A percentile compares a stretch with the other conserved stretches of the same genome.
Evolutionary conservation across 2,329 filamentous ascomycete genomes (phyloP).

Genomic region (Graphilbum ipis-grandicollis): DNA sequence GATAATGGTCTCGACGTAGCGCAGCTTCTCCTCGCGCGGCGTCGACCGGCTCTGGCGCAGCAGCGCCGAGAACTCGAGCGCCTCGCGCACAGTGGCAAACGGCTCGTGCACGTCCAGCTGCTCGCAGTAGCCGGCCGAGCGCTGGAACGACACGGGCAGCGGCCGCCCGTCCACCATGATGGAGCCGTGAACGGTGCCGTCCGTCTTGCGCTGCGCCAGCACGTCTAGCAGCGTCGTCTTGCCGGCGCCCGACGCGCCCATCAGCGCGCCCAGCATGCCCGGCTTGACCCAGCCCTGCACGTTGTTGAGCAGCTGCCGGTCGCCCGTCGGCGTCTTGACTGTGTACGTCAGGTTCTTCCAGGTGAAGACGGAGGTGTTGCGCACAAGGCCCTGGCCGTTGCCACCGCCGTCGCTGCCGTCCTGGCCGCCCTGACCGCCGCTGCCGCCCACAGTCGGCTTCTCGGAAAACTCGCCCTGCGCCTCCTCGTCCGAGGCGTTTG

Average conservation of each 20-base stretch:
- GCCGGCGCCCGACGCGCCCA: constrained; percentile 67
- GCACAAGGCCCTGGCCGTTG: constrained; percentile 22
- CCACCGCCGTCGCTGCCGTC: not conserved
- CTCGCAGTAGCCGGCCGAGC: constrained; percentile 65
- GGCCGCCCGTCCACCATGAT: constrained; percentile 60
- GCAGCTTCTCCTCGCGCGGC: constrained; percentile 49
- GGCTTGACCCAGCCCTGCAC: constrained; percentile 76
- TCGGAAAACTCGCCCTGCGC: not conserved
- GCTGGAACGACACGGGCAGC: constrained; percentile 59
- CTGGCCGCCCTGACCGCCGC: no score
- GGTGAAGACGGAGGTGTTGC: constrained; percentile 53
- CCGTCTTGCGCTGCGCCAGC: constrained; percentile 61
- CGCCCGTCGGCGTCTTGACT: constrained; percentile 39
- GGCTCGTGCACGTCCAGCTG: constrained; percentile 65
- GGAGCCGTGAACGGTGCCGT: constrained; percentile 56
- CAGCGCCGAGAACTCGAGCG: constrained; percentile 55
- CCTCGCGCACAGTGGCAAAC: constrained; percentile 58
- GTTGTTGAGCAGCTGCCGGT: constrained; percentile 58
- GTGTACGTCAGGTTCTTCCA: constrained; percentile 60
- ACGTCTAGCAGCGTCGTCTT: constrained; percentile 78
- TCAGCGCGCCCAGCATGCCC: constrained; percentile 60
- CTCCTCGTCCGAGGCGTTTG: not conserved
- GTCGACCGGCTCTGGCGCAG: constrained; percentile 52
- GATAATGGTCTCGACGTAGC: constrained; percentile 64
- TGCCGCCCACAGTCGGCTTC: no score